Conservation (phyloP, 768 basidiomycete species). For the Mycena belliarum region DNA sequence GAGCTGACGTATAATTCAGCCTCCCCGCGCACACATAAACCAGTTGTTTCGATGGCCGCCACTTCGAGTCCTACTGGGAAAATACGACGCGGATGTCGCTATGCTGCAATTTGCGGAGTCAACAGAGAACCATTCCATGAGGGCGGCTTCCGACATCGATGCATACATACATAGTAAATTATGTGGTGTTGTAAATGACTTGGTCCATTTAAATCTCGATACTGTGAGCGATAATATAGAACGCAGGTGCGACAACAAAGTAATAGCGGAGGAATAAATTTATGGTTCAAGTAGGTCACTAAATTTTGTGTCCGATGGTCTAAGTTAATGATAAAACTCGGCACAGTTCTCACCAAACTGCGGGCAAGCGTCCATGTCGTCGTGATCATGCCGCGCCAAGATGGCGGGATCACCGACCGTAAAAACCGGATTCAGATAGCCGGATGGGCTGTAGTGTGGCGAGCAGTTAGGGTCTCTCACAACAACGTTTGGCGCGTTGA, state of each 20-base stretch:
- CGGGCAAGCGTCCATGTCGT: slow-evolving; percentile 41
- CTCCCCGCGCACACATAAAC: neutral
- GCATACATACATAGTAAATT: slow-evolving; percentile 20
- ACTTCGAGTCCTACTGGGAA: slow-evolving; percentile 1
- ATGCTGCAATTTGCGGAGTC: neutral
- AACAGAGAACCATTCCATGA: slow-evolving; percentile 7
- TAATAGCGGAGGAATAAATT: slow-evolving; percentile 17
- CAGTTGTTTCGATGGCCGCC: neutral
- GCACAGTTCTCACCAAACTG: slow-evolving; percentile 48
- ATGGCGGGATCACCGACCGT: slow-evolving; percentile 24
- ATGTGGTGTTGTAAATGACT: slow-evolving; percentile 15
- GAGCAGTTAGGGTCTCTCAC: slow-evolving; percentile 31
- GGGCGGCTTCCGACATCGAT: slow-evolving; percentile 3
- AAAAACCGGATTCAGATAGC: slow-evolving; percentile 22
- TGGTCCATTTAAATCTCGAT: slow-evolving; percentile 5
- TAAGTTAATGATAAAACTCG: slow-evolving; percentile 21
- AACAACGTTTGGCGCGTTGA: slow-evolving; percentile 37
- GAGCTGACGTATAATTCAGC: neutral
- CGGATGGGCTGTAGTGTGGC: slow-evolving; percentile 30
- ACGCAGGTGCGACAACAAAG: slow-evolving; percentile 1
- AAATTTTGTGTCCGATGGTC: slow-evolving; percentile 8
- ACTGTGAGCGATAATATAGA: slow-evolving; percentile 7
- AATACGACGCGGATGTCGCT: slow-evolving; percentile 5
- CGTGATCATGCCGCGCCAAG: slow-evolving; percentile 33
- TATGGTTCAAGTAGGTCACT: slow-evolving; percentile 5